phyloP scores from a whole-genome alignment of 2,329 filamentous ascomycete species.

The Penicillium sp. region DNA sequence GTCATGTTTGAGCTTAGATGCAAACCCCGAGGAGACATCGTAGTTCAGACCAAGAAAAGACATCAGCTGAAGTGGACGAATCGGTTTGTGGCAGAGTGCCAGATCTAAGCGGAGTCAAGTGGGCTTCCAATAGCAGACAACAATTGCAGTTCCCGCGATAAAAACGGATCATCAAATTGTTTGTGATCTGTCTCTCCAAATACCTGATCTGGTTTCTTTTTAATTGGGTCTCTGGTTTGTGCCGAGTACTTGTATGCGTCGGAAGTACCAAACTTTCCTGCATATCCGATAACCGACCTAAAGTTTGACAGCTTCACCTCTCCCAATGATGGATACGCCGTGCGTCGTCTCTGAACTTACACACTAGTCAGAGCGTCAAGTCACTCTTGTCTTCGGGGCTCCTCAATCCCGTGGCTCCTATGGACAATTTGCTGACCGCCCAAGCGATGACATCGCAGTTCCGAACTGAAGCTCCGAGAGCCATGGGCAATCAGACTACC shows the following conservation, averaged over 20 bases:
- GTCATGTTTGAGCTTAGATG: background rate
- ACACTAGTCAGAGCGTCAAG: conserved; percentile 28
- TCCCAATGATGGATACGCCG: conserved; percentile 36
- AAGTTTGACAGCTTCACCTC: background rate
- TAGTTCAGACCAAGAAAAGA: background rate
- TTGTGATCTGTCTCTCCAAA: conserved; percentile 7
- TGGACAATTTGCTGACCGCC: conserved; percentile 12
- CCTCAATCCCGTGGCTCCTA: conserved; percentile 1
- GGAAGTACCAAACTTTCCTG: conserved; percentile 2
- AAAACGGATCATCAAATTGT: background rate
- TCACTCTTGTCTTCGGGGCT: background rate
- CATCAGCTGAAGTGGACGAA: background rate
- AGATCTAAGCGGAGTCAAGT: conserved; percentile 2
- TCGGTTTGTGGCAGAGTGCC: background rate
- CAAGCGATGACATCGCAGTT: conserved; percentile 31
- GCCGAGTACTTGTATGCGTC: background rate
- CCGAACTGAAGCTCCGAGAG: conserved; percentile 8
- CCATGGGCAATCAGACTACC: conserved; percentile 34
- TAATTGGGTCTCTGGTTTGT: background rate
- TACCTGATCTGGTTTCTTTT: background rate
- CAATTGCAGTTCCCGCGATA: background rate
- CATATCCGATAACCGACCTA: conserved; percentile 1
- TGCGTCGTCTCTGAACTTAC: conserved; percentile 28
- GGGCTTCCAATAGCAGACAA: conserved; percentile 6
- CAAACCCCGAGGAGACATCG: background rate